Percentiles rank a stretch among this genome's conserved stretches.
phyloP scores from a whole-genome alignment of 2,329 filamentous ascomycete genomes.

The Hypoxylon rubiginosum region DNA sequence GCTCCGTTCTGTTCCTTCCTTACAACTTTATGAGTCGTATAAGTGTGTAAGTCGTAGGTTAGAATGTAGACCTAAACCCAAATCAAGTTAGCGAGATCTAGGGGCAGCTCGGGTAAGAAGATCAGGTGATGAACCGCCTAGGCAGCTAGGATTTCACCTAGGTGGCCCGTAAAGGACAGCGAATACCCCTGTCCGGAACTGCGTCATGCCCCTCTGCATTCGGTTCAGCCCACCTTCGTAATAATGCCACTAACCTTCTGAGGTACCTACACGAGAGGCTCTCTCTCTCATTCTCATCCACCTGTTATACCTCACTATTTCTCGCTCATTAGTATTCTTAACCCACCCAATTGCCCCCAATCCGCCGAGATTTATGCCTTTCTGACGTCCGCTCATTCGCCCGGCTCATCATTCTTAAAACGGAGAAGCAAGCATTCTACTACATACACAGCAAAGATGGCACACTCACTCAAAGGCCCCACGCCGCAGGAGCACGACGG shows the following conservation, averaged over 20 bases:
- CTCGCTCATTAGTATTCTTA: conserved; percentile 5
- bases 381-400: conserved; percentile 19
- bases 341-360: conserved; percentile 22
- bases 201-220: conserved; percentile 41
- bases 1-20: conserved; percentile 6
- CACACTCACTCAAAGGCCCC: conserved; percentile 68
- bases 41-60: background rate
- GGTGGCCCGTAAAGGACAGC: conserved; percentile 13
- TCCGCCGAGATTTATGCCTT: conserved; percentile 8
- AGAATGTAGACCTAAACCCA: background rate
- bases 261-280: no score
- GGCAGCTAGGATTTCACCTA: conserved; percentile 12
- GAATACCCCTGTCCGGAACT: conserved; percentile 33
- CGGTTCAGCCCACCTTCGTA: conserved; percentile 30
- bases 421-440: background rate
- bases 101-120: background rate
- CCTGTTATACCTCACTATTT: conserved; percentile 1
- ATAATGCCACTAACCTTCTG: background rate
- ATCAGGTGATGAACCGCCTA: conserved; percentile 23
- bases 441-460: conserved; percentile 51
- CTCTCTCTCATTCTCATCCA: background rate
- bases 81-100: background rate
- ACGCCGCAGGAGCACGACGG: conserved; percentile 72
- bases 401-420: background rate
- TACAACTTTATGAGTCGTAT: background rate